phyloP scores from a whole-genome alignment of 148 eudicot genomes.

The Mesembryanthemum crystallinum region DNA sequence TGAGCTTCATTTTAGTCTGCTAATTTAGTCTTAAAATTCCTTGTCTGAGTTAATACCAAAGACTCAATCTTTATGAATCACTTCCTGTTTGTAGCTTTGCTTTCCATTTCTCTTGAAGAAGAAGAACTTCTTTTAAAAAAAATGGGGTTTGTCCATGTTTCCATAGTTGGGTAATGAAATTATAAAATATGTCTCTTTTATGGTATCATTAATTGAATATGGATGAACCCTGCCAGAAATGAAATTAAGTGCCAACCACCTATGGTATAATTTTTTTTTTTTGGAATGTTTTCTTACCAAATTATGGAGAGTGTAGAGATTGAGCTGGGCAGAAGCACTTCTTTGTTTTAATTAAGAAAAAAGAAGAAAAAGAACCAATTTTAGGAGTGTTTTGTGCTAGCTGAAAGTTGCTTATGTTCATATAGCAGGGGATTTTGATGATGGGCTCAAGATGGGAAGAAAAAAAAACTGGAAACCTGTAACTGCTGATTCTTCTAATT shows the following conservation, averaged over 20 bases:
- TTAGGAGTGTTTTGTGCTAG: not conserved
- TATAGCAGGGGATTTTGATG: not conserved
- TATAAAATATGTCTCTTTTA: not conserved
- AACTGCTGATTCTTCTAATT: not conserved
- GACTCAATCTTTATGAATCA: conserved; percentile 5
- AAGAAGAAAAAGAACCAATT: no score
- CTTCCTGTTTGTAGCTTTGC: not conserved
- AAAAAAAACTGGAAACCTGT: not conserved
- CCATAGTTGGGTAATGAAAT: not conserved
- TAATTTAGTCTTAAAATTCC: not conserved
- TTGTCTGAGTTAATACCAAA: not conserved
- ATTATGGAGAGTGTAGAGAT: no score
- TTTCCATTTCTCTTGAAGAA: not conserved
- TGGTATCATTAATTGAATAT: not conserved
- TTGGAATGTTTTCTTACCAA: not conserved
- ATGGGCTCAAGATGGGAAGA: not conserved
- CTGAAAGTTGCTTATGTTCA: not conserved
- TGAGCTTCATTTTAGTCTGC: not conserved
- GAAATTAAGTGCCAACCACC: conserved; percentile 1
- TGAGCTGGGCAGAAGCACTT: not conserved
- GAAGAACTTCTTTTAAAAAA: not conserved
- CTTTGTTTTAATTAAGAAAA: no score
- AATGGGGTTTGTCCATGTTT: not conserved
- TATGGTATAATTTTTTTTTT: no score
- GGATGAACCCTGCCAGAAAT: not conserved